phyloP scores from a whole-genome alignment of 2,329 filamentous ascomycete species.

The Albophoma yamanashiensis region DNA sequence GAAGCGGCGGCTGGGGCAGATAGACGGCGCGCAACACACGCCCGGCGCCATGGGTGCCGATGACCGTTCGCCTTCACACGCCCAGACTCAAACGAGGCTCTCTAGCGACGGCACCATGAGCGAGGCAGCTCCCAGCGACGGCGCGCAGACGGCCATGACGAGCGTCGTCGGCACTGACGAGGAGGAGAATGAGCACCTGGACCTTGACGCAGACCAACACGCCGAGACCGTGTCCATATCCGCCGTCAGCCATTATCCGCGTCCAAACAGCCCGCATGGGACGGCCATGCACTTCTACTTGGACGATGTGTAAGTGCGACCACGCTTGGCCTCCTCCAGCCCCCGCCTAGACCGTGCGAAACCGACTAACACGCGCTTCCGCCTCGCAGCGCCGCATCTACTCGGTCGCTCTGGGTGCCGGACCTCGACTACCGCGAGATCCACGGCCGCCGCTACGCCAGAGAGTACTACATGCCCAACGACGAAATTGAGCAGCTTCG shows the following conservation, averaged over 20 bases:
- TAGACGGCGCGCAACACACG: slow-evolving; percentile 11
- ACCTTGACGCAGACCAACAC: slow-evolving; percentile 4
- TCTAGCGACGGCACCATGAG: slow-evolving; percentile 23
- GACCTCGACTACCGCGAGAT: slow-evolving; percentile 48
- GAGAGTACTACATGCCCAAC: slow-evolving; percentile 55
- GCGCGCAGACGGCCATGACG: slow-evolving; percentile 24
- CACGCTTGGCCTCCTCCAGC: not conserved
- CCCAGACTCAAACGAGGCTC: slow-evolving; percentile 6
- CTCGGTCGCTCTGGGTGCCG: slow-evolving; percentile 35
- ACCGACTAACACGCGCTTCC: not conserved
- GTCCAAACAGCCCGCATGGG: slow-evolving; percentile 21
- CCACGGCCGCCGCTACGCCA: slow-evolving; percentile 52
- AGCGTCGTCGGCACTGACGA: slow-evolving; percentile 18
- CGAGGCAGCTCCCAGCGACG: slow-evolving; percentile 20
- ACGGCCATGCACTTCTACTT: slow-evolving; percentile 22
- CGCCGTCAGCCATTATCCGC: slow-evolving; percentile 28
- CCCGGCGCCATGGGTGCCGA: not conserved
- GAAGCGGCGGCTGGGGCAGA: slow-evolving; percentile 18
- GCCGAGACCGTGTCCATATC: slow-evolving; percentile 33
- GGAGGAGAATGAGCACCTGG: slow-evolving; percentile 4
- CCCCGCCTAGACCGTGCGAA: not conserved
- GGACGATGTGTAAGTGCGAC: slow-evolving; percentile 27
- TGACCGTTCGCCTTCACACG: not conserved
- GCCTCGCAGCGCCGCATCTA: slow-evolving; percentile 27
- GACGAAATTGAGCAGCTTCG: slow-evolving; percentile 55